Conservation (phyloP, 371 early-diverging fungal species). For the Funneliformis caledonium region DNA sequence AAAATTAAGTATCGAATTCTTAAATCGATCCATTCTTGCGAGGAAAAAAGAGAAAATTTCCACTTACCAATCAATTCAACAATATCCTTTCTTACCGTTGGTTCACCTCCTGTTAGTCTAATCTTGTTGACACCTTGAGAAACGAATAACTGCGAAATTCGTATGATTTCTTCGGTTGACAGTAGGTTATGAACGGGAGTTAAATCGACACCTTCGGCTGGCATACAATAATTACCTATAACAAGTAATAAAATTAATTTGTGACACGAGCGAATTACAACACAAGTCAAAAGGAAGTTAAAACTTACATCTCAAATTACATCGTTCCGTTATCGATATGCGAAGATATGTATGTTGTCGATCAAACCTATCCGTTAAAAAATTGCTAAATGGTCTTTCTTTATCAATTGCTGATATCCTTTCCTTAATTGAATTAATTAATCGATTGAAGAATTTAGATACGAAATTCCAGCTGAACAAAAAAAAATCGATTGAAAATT, state of each 20-base stretch:
- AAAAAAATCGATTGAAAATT: not conserved
- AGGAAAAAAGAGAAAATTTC: not conserved
- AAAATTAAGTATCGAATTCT: not conserved
- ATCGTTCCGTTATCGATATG: conserved; percentile 90
- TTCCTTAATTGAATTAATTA: conserved; percentile 40
- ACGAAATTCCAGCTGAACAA: not conserved
- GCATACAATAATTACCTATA: conserved; percentile 95
- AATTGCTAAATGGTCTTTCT: conserved; percentile 47
- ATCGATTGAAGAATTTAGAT: not conserved
- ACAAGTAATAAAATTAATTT: conserved; percentile 12
- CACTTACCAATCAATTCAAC: conserved; percentile 75
- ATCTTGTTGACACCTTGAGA: conserved; percentile 89
- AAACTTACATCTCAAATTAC: conserved; percentile 87
- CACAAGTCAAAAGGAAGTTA: not conserved
- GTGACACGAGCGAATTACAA: not conserved
- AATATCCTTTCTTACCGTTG: conserved; percentile 92
- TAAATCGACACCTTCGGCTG: conserved; percentile 85
- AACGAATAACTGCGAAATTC: conserved; percentile 83
- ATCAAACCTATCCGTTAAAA: conserved; percentile 74
- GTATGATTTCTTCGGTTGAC: conserved; percentile 79
- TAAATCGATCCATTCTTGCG: not conserved
- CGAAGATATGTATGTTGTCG: conserved; percentile 90
- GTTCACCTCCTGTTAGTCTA: conserved; percentile 94
- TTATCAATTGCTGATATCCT: conserved; percentile 51
- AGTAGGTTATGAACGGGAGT: conserved; percentile 73